phyloP scores from a whole-genome alignment of 1,284 basidiomycete genomes.

The Ustilago loliicola region DNA sequence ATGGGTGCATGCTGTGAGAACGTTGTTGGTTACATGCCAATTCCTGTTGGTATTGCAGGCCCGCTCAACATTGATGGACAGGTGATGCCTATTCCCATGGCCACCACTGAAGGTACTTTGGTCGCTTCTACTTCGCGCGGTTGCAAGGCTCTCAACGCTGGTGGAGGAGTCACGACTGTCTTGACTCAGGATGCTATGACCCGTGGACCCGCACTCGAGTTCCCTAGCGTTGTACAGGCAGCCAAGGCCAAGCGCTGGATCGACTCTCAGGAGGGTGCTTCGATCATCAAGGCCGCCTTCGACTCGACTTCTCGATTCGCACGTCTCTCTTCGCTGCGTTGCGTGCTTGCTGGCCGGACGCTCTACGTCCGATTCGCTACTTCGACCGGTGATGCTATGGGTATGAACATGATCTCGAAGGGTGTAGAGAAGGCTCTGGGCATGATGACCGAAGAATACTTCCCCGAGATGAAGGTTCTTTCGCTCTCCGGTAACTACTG shows the following conservation, averaged over 20 bases:
- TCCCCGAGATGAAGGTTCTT: conserved; percentile 93
- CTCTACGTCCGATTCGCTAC: conserved; percentile 96
- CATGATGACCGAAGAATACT: conserved; percentile 80
- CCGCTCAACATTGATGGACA: conserved; percentile 92
- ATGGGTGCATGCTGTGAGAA: conserved; percentile 99
- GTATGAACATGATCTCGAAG: conserved; percentile 92
- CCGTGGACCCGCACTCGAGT: conserved; percentile 96
- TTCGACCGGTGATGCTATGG: conserved; percentile 97
- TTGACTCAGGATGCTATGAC: conserved; percentile 97
- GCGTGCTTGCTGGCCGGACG: conserved; percentile 73
- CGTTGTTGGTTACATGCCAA: conserved; percentile 95
- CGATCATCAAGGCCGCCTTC: conserved; percentile 84
- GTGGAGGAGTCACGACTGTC: conserved; percentile 94
- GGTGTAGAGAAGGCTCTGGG: conserved; percentile 85
- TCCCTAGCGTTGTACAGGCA: conserved; percentile 84
- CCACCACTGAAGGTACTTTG: conserved; percentile 97
- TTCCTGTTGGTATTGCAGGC: conserved; percentile 96
- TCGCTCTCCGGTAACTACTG: conserved; percentile 98
- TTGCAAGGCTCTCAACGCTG: conserved; percentile 96
- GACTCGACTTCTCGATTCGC: conserved; percentile 79
- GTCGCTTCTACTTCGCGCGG: conserved; percentile 97
- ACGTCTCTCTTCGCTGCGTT: conserved; percentile 65
- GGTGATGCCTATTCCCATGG: conserved; percentile 94
- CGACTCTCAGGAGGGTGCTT: conserved; percentile 84
- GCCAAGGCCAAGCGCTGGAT: conserved; percentile 90